phyloP scores from a whole-genome alignment of 768 basidiomycete genomes.

The Kwoniella sp. region DNA sequence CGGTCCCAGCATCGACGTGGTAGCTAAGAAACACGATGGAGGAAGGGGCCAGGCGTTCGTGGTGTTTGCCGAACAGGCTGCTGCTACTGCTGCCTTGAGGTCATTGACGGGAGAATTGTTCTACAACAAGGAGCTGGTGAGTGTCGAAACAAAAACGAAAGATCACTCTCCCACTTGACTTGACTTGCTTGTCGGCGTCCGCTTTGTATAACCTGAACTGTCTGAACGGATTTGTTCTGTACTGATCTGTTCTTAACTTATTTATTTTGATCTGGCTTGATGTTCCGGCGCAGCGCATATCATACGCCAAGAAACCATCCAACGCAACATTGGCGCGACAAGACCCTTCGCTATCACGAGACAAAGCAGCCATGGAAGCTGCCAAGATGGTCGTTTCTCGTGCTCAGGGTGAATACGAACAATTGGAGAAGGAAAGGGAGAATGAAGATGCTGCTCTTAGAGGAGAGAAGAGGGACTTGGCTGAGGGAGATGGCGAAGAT shows the following conservation, averaged over 20 bases:
- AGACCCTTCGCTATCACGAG: conserved; percentile 60
- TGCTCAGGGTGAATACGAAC: conserved; percentile 59
- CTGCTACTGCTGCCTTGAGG: conserved; percentile 88
- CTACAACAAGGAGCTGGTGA: conserved; percentile 87
- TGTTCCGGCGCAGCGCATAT: conserved; percentile 76
- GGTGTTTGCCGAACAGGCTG: conserved; percentile 87
- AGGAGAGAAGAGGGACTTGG: conserved; percentile 61
- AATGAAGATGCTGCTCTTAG: conserved; percentile 58
- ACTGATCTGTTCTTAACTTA: background rate
- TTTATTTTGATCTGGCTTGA: too few relatives aligned
- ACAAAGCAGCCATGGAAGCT: conserved; percentile 48
- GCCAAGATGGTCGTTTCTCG: conserved; percentile 56
- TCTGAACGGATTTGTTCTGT: too few relatives aligned
- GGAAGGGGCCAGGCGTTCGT: conserved; percentile 96
- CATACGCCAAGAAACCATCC: conserved; percentile 86
- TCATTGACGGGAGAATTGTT: conserved; percentile 90
- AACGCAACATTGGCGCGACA: conserved; percentile 77
- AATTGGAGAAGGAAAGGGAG: conserved; percentile 61
- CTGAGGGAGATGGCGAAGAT: conserved; percentile 66
- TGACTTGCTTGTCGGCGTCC: too few relatives aligned
- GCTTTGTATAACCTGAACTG: too few relatives aligned
- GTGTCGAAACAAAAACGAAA: conserved; percentile 52
- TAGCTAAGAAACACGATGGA: conserved; percentile 79
- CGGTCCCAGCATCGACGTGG: conserved; percentile 69
- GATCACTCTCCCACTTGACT: too few relatives aligned